Evolutionary conservation across 2,329 filamentous ascomycete genomes (phyloP), one percentile per base, ranked within the genome.

Genomic region (Aspergillus luchuensis): DNA sequence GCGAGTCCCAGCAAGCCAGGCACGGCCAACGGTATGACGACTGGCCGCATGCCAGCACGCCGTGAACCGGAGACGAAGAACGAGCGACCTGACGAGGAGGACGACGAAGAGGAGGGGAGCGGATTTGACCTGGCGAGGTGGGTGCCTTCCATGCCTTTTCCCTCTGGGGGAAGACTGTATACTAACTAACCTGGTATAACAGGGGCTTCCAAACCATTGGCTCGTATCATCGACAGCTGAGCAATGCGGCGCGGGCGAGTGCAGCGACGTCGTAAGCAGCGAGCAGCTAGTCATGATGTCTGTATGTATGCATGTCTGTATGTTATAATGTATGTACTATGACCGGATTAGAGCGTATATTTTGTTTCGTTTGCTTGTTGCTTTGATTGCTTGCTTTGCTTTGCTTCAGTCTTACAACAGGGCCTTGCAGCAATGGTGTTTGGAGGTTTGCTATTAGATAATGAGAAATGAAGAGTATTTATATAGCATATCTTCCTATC

Each of bases 121-220:
- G 79, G 78, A 8, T 81, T 82, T 64, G 80, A 82, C 67, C 73
- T 82, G 53, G 78, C 79, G 59, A 75, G 77, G 79, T 80, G 68
- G 60, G 77, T 69, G 39, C 13, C n/a, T 36, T 38, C 17, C 19
- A 21, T 63, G 53, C 28, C 8, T 19, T 39, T 45, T 19, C 5
- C 38, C 30, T 25, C 21, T 30, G 6, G 19, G 30, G 7, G 17
- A 19, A 23, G 33, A 13, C 30, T 4, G 38, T 36, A 36, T 28
- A 50, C 54, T 66, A 60, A 58, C 52, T 36, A 36, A 36, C 11
- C 33, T 11, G 33, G 11, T 13, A 19, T 38, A 36, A 21, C 56
- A 81, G 79, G 62, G 79, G 79, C 15, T 81, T 81, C 64, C 79
- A 80, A 69, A 79, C 79, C n/a, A 81, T 81, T 57, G 76, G 79